Evolutionary conservation across 2,329 filamentous ascomycete genomes (phyloP), one percentile per base, ranked within the genome.

Genomic region (Hirsutella rhossiliensis): DNA sequence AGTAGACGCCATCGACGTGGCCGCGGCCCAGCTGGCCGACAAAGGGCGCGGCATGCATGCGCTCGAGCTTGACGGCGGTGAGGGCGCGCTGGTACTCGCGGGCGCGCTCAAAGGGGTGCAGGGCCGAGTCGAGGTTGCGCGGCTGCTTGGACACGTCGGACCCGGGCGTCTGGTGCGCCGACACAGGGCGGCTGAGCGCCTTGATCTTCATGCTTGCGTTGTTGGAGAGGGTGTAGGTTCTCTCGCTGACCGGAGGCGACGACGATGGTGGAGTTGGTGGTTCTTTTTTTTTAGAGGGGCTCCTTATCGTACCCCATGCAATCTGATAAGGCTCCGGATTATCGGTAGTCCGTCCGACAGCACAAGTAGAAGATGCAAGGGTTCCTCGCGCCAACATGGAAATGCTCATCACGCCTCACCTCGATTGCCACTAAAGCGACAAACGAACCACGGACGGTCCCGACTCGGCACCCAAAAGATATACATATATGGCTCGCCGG

Each of bases 81-180:
- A 76, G 63, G 8, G 73, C 72, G 44, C 72, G 62, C 43, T 68
- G 62, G 53, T 72, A 73, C 67, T 95, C 89, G 62, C 88, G 73
- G 40, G 89, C 89, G 56, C 87, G 76, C 65, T 94, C 88, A 64
- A 96, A 95, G 2, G 87, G 89, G 65, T 95, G 88, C 47, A 90
- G 75, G 37, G 85, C 81, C 27, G 89, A 84, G 66, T 94, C 86
- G 56, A 94, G 73, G 58, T 85, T 86, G 52, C 80, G 76, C 47
- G 80, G 78, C 54, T 76, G 68, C 56, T 80, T 82, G 43, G 77
- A 64, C 43, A 80, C 75, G 61, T 76, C 75, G 44, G 79, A 78
- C 47, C 82, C 82, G 17, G 80, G 73, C 27, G 81, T 73, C 62
- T 84, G 80, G 53, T 80, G 73, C 45, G 78, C 74, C 55, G 75